Conservation (phyloP, 2,329 filamentous ascomycete species). For the Penicillium vulpinum region DNA sequence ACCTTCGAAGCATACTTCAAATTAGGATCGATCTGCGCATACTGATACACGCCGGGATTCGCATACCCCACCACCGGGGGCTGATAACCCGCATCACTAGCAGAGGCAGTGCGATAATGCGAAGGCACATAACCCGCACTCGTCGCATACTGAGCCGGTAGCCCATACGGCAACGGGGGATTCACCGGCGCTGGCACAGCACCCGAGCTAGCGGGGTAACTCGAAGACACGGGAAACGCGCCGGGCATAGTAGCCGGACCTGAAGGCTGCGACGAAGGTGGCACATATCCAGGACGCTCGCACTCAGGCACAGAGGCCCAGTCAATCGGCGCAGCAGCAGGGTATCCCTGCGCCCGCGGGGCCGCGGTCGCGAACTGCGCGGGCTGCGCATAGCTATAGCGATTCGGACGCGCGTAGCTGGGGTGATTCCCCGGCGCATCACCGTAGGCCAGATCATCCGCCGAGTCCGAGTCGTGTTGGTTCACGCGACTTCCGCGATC, state of each 20-base stretch:
- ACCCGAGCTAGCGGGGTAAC: constrained; percentile 20
- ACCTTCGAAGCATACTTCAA: constrained; percentile 41
- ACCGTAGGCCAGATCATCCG: constrained; percentile 43
- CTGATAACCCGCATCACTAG: constrained; percentile 22
- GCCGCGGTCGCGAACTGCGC: constrained; percentile 18
- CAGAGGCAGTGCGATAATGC: constrained; percentile 36
- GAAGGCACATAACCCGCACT: constrained; percentile 21
- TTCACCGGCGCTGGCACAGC: constrained; percentile 22
- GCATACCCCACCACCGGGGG: constrained; percentile 29
- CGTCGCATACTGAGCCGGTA: constrained; percentile 22
- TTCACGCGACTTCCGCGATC: constrained; percentile 21
- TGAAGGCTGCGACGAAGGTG: constrained; percentile 34
- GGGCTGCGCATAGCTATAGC: constrained; percentile 36
- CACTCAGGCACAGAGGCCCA: constrained; percentile 44
- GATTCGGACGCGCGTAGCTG: constrained; percentile 36
- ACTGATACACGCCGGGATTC: constrained; percentile 37
- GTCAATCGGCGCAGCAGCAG: constrained; percentile 19
- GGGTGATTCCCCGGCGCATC: constrained; percentile 33
- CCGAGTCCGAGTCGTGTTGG: constrained; percentile 28
- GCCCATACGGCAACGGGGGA: constrained; percentile 35
- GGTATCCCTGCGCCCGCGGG: constrained; percentile 15
- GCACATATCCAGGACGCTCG: constrained; percentile 45
- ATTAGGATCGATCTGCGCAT: constrained; percentile 42
- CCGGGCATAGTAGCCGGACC: constrained; percentile 29
- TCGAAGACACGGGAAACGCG: constrained; percentile 32